Evolutionary conservation across 2,329 filamentous ascomycete species (phyloP), one percentile per base, ranked within the genome.

Genomic region (Phialophora tarda): DNA sequence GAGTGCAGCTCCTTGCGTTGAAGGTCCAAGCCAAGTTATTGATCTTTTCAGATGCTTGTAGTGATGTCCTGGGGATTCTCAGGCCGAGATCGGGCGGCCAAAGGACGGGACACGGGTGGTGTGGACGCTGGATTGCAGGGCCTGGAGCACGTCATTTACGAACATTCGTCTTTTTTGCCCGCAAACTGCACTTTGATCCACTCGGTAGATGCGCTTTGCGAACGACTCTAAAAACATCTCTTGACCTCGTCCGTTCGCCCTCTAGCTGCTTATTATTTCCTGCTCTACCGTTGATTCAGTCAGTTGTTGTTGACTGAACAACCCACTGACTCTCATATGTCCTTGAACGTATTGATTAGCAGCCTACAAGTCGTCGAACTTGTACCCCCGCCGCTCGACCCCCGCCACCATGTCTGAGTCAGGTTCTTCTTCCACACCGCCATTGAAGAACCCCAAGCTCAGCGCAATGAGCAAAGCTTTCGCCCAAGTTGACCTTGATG

Each of bases 401-500:
- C 32, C 63, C 56, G 59, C 65, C 64, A 68, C 50, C 51, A 73
- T 73, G 71, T 73, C 71, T 70, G 71, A 71, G 63, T 67, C 67
- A 64, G 68, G 70, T 59, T 71, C 71, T 50, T 71, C 71, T n/a
- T 71, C 71, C 30, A 66, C 71, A 70, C 70, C 71, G 69, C 69
- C 71, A 21, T 65, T 69, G 65, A 67, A 63, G 41, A 72, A 73
- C 56, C 69, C 69, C 51, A 74, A 74, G 59, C 68, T 73, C 64
- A 76, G 72, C 72, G 74, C 75, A 55, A 64, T 77, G 68, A 80
- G 79, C 72, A 86, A 86, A 80, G 80, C 80, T 44, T 81, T 88
- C 67, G 78, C 84, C 51, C 84, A 87, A 72, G 83, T 93, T 70
- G 92, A 96, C 77, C 83, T 93, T 66, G 90, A 94, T 74, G 92